Base-by-base conservation (phyloP, 1,284 basidiomycete genomes). In the Sphagnurus paluster region DNA sequence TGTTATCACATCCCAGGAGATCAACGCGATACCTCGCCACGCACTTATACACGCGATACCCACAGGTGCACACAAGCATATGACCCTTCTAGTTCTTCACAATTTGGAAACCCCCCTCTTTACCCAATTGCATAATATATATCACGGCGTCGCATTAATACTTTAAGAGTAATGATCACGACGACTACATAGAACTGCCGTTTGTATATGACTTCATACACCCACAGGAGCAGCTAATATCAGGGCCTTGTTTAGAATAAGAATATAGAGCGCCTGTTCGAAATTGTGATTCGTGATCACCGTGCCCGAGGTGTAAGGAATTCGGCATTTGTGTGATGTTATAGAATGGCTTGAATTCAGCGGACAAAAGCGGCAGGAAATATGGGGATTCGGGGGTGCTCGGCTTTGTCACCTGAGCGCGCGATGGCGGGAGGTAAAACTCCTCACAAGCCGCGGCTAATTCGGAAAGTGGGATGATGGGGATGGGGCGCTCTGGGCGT, bases 401-500 rank as follows among this genome's bases (percentile, higher is more conserved):
- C 29, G 19, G 21, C 39, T 21, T 28, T 26, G 29, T 39, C 21
- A 32, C 20, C 13, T 21, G 24, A 6, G 19, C 43, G 33, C 16
- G 28, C 9, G 20, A 42, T 14, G 46, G 42, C 20, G 48, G 48
- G n/a, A 41, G 28, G 30, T 36, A 38, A 23, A 46, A 16, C 23
- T 56, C 55, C 21, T 69, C 67, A 49, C 64, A 67, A 39, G 64
- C 64, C 19, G 65, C 67, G 4, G 77, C 65, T 44, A 80, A 64
- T 40, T 69, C 65, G 9, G 71, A 69, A 24, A 80, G 65, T 19
- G 76, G 75, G 28, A 80, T 67, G 43, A 76, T 74, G 9, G 78
- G 77, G 59, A 80, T 80, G 11, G 66, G 70, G 20, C 77, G 72
- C 36, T 68, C 74, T 35, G 77, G 77, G 48, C 77, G 78, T 14